Evolutionary conservation across 495 filamentous ascomycete genomes (phyloP), one percentile per base, ranked within the genome.

Genomic region (Neurospora tetrasperma): DNA sequence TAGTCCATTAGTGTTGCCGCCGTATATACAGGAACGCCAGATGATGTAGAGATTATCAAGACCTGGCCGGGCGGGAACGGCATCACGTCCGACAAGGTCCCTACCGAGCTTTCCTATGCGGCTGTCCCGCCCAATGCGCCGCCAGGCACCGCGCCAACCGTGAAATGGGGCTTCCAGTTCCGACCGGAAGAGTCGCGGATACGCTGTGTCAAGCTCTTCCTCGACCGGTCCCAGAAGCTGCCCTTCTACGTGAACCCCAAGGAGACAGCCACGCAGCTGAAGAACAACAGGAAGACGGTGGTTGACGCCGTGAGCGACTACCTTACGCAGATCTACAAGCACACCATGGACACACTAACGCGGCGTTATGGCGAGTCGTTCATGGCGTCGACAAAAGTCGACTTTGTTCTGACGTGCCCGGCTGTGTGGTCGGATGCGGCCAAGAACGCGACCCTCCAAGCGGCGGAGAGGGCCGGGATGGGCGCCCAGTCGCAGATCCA

Each of bases 401-500:
- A 89, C 48, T 92, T 90, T 73, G 88, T 93, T 35, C 82, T 94
- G 35, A 94, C 91, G 0, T 92, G 92, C 43, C 91, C 91, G 7
- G 91, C 91, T n/a, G 88, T 94, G n/a, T 93, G 91, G 91, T 89
- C 88, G 10, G 91, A 93, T 69, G 85, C 86, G 20, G 91, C 91
- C n/a, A 92, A 93, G 79, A 86, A 88, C 70, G 87, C 86, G 16
- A 92, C 90, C 0, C 78, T 89, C 41, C 81, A 84, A 66, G 91
- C 90, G 35, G 91, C 91, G 1, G 87, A 92, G 77, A 76, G 85
- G 2, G 91, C 91, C 4, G 90, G 91, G 12, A 89, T 93, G 86
- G 90, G 90, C 14, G 75, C 82, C 10, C 82, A 83, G 42, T 84
- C 84, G 12, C 81, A 87, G 42, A 89, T 93, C 42, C 85, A 88